Percentiles rank a stretch among this genome's conserved stretches.
phyloP scores from a whole-genome alignment of 139 green algal genomes.

The Microglena sp. region DNA sequence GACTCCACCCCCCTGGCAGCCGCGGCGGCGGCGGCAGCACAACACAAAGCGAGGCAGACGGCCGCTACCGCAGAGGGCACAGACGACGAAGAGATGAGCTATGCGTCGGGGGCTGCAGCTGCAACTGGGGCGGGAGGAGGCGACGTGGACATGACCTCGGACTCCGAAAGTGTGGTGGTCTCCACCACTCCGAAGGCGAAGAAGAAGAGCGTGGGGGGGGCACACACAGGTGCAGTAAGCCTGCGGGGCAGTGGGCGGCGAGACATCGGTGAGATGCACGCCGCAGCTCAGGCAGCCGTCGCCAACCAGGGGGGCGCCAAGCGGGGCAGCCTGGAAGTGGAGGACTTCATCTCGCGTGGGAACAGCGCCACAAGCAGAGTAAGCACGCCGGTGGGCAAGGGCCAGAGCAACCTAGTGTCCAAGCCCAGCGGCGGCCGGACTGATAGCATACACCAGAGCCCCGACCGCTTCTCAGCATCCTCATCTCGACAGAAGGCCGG shows the following conservation, averaged over 20 bases:
- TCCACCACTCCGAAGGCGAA: too few relatives aligned
- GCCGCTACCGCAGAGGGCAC: too few relatives aligned
- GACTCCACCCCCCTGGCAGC: background rate
- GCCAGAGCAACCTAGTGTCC: background rate
- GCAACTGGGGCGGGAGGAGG: conserved; percentile 2
- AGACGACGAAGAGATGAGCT: background rate
- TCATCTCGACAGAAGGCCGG: conserved; percentile 4
- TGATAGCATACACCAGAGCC: conserved; percentile 2
- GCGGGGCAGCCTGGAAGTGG: background rate
- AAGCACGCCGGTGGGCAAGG: conserved; percentile 3
- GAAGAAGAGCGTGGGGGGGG: conserved; percentile 4
- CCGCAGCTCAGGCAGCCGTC: conserved; percentile 18
- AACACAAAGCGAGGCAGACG: too few relatives aligned
- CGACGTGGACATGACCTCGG: conserved; percentile 1
- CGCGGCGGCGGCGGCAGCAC: conserved; percentile 1
- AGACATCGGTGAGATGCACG: conserved; percentile 45
- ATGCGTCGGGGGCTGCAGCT: conserved; percentile 13
- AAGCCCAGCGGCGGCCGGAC: background rate
- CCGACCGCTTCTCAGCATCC: conserved; percentile 14
- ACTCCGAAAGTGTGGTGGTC: background rate
- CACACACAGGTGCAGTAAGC: conserved; percentile 13
- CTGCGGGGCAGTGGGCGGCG: conserved; percentile 37
- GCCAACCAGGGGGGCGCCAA: background rate
- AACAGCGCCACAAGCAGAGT: conserved; percentile 5
- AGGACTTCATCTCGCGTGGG: background rate